A percentile compares a stretch with the other conserved stretches of the same genome.
phyloP scores from a whole-genome alignment of 139 green algal genomes.

The Micractinium conductrix region DNA sequence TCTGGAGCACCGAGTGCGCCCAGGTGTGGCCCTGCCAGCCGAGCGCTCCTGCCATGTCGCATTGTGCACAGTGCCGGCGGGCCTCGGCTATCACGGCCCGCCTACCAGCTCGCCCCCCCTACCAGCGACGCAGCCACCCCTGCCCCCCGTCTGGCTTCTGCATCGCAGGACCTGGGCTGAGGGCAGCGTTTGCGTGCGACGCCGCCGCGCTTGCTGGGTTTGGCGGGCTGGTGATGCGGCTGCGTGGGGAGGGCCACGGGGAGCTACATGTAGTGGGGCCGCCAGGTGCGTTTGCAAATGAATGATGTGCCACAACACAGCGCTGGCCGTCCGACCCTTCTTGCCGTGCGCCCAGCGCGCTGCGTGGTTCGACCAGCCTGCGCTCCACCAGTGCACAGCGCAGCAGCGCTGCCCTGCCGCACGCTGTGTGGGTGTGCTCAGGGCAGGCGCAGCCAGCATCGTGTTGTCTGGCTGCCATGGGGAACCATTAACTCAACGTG shows the following conservation, averaged over 20 bases:
- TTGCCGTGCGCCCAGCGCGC: too few relatives aligned
- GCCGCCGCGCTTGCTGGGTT: conserved; percentile 53
- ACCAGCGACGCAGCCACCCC: not conserved
- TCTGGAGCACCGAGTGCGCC: conserved; percentile 72
- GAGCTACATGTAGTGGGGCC: conserved; percentile 67
- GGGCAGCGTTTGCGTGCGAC: not conserved
- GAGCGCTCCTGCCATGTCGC: not conserved
- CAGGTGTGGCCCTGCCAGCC: conserved; percentile 19
- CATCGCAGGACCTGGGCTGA: not conserved
- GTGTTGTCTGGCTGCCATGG: too few relatives aligned
- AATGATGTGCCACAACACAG: too few relatives aligned
- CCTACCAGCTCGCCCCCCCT: not conserved
- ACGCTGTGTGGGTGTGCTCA: too few relatives aligned
- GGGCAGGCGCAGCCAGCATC: too few relatives aligned
- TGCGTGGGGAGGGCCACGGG: conserved; percentile 71
- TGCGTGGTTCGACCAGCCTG: too few relatives aligned
- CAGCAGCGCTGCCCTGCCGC: too few relatives aligned
- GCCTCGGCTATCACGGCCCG: not conserved
- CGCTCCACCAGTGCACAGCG: too few relatives aligned
- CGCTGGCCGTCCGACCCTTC: too few relatives aligned
- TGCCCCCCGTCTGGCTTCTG: conserved; percentile 28
- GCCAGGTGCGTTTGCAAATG: conserved; percentile 43
- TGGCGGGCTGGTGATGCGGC: conserved; percentile 71
- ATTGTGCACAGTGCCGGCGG: not conserved
- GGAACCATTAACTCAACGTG: not conserved